phyloP scores from a whole-genome alignment of 306 rosid genomes.

The Hippophae rhamnoides region DNA sequence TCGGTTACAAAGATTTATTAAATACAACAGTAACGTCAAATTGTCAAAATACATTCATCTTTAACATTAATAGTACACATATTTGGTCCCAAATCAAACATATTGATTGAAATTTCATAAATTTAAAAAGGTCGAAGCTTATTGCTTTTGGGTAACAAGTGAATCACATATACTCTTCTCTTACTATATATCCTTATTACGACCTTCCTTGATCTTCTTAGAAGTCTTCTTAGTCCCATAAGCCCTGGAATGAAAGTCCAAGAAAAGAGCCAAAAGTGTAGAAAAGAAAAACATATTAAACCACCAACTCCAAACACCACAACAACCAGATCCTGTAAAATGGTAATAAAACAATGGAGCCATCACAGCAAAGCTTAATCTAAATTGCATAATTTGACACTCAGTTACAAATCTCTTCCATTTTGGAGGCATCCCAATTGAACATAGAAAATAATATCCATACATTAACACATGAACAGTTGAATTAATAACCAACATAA shows the following conservation, averaged over 20 bases:
- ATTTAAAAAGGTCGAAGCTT: too few species aligned
- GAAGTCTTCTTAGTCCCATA: conserved; percentile 2
- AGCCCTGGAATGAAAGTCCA: conserved; percentile 62
- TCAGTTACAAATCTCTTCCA: conserved; percentile 81
- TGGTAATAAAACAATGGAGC: conserved; percentile 50
- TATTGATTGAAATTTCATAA: too few species aligned
- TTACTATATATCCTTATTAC: too few species aligned
- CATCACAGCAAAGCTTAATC: conserved; percentile 60
- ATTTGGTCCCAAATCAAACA: too few species aligned
- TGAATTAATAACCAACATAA: conserved; percentile 65
- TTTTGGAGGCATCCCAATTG: conserved; percentile 45
- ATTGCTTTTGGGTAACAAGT: too few species aligned
- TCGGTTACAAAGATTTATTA: too few species aligned
- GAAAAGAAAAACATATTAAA: conserved; percentile 68
- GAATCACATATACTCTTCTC: too few species aligned
- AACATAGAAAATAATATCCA: conserved; percentile 53
- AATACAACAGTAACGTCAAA: too few species aligned
- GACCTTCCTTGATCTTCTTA: too few species aligned
- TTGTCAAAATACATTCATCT: too few species aligned
- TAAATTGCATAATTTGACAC: conserved; percentile 70
- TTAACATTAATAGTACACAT: too few species aligned
- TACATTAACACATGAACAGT: conserved; percentile 81
- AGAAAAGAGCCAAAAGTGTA: conserved; percentile 61
- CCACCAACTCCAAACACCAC: conserved; percentile 68
- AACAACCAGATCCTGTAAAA: conserved; percentile 53